phyloP scores from a whole-genome alignment of 1,284 basidiomycete species.

The Ganoderma meredithae region DNA sequence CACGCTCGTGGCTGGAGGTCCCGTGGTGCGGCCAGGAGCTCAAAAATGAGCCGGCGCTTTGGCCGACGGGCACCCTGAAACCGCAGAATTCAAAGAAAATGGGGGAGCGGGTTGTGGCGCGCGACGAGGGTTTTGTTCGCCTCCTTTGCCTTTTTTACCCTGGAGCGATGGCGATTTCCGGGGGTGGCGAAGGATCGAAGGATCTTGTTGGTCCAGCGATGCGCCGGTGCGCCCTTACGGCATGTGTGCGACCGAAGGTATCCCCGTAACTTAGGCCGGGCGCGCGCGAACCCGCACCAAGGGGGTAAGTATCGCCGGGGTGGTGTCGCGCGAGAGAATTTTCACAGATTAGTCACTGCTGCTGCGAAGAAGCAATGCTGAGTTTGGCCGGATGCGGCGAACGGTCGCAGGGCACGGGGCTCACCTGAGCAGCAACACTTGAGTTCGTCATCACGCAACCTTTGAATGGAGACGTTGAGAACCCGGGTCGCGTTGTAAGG shows the following conservation, averaged over 20 bases:
- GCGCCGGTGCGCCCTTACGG: conserved; percentile 26
- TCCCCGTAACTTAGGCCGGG: conserved; percentile 1
- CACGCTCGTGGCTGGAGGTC: not conserved
- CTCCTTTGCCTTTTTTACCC: conserved; percentile 8
- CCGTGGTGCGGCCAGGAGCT: not conserved
- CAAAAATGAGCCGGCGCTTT: not conserved
- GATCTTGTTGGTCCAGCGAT: conserved; percentile 31
- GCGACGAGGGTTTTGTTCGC: conserved; percentile 7
- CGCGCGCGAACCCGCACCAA: not conserved
- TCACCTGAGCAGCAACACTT: too few relatives aligned
- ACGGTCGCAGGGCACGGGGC: not conserved
- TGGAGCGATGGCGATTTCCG: conserved; percentile 11
- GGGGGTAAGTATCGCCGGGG: not conserved
- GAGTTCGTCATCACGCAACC: not conserved
- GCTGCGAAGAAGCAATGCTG: not conserved
- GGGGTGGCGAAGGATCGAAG: conserved; percentile 21
- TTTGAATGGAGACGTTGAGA: not conserved
- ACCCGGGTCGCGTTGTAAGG: not conserved
- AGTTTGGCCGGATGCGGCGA: not conserved
- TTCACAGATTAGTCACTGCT: not conserved
- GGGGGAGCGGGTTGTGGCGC: not conserved
- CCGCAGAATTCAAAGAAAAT: not conserved
- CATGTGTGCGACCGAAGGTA: conserved; percentile 20
- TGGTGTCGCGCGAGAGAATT: not conserved
- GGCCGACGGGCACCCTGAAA: conserved; percentile 3